Evolutionary conservation across 148 eudicot species (phyloP).

Genomic region (Rhododendron henanense): DNA sequence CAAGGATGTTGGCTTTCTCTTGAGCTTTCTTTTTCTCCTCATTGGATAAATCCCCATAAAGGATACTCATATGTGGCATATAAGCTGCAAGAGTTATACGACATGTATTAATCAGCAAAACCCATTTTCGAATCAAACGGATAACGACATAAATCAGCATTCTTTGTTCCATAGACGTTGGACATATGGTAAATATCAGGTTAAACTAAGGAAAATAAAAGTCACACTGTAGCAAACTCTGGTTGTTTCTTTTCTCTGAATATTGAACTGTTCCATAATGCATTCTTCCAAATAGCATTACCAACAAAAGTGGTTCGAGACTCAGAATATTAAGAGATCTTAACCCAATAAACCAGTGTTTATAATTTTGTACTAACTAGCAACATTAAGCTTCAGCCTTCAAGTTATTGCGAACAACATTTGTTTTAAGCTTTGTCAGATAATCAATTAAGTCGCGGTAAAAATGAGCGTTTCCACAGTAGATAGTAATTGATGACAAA

Average conservation of each 20-base stretch:
- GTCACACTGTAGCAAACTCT: neutral
- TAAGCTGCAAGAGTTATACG: slow-evolving; percentile 51
- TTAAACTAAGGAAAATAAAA: neutral
- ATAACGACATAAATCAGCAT: neutral
- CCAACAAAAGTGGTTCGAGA: too few species aligned
- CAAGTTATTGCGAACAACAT: too few species aligned
- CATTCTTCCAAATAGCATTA: too few species aligned
- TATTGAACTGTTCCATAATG: neutral
- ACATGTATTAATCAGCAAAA: neutral
- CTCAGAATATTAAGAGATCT: too few species aligned
- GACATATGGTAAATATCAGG: neutral
- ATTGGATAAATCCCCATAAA: slow-evolving; percentile 71
- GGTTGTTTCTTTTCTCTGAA: neutral
- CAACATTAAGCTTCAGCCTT: too few species aligned
- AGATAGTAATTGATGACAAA: too few species aligned
- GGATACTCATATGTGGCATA: slow-evolving; percentile 98
- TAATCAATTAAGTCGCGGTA: too few species aligned
- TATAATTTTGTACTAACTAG: too few species aligned
- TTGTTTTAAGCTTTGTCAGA: too few species aligned
- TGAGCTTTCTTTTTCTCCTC: slow-evolving; percentile 83
- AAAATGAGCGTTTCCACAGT: too few species aligned
- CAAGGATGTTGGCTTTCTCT: slow-evolving; percentile 64
- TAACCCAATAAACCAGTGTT: too few species aligned
- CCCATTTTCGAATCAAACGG: neutral
- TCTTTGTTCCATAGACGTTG: neutral